Conservation (phyloP, 345 rosid genomes). For the Eucalyptus lansdowneana region DNA sequence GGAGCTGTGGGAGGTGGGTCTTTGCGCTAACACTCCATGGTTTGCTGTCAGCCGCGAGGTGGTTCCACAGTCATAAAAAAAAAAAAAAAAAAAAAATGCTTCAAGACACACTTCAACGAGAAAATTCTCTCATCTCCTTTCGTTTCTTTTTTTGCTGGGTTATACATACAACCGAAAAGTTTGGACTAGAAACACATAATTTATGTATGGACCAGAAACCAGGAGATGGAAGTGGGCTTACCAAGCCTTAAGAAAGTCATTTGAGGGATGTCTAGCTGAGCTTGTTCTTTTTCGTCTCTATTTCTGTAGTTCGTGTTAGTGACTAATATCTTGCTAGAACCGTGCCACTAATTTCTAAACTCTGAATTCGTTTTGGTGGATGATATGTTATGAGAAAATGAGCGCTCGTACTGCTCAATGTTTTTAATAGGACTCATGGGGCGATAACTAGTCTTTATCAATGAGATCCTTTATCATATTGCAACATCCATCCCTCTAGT, state of each 20-base stretch:
- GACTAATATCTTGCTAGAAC: background rate
- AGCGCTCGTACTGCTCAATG: background rate
- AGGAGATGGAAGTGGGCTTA: background rate
- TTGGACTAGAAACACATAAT: too few relatives aligned
- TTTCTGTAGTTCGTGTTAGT: background rate
- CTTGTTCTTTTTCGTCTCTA: background rate
- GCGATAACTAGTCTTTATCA: background rate
- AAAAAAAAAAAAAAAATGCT: too few relatives aligned
- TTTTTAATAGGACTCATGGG: background rate
- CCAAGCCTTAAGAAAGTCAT: background rate
- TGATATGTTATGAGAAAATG: background rate
- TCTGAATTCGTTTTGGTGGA: background rate
- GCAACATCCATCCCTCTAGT: background rate
- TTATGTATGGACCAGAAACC: too few relatives aligned
- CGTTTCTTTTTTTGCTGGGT: too few relatives aligned
- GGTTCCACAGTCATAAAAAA: too few relatives aligned
- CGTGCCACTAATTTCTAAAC: background rate
- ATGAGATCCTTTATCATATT: background rate
- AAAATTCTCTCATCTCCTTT: too few relatives aligned
- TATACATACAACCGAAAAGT: too few relatives aligned
- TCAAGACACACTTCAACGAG: too few relatives aligned
- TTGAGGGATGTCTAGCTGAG: background rate
- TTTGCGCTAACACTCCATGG: rapidly evolving
- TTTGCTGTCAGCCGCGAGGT: too few relatives aligned
- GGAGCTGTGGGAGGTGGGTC: too few relatives aligned